phyloP scores from a whole-genome alignment of 2,329 filamentous ascomycete genomes.

The Corinectria fuckeliana region DNA sequence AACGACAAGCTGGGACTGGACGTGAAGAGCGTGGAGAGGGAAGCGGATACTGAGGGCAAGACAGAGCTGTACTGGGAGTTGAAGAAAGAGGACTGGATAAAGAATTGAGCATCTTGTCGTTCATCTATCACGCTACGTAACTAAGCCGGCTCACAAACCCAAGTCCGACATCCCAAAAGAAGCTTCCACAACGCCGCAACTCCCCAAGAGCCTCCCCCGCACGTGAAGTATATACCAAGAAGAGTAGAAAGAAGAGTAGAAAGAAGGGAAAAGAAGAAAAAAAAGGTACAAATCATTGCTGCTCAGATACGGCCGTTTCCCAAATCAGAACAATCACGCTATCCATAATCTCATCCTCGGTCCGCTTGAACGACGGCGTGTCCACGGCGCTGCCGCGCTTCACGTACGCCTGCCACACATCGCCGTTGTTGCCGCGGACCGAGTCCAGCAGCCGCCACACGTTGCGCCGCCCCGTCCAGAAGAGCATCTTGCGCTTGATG shows the following conservation, averaged over 20 bases:
- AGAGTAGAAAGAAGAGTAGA: background rate
- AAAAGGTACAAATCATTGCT: background rate
- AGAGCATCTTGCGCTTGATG: constrained; percentile 41
- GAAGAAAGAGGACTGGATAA: constrained; percentile 7
- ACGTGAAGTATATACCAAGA: background rate
- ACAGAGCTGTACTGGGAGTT: constrained; percentile 17
- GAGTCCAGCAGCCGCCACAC: constrained; percentile 53
- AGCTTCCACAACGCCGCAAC: constrained; percentile 9
- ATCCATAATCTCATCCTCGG: constrained; percentile 26
- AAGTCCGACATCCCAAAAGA: constrained; percentile 6
- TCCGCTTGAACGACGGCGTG: constrained; percentile 24
- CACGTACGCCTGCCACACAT: constrained; percentile 56
- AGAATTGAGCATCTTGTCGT: constrained; percentile 14
- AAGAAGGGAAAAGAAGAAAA: background rate
- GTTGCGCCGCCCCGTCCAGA: constrained; percentile 45
- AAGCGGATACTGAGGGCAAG: constrained; percentile 1
- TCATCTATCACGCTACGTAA: constrained; percentile 6
- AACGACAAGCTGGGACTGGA: constrained; percentile 3
- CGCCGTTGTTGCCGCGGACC: constrained; percentile 42
- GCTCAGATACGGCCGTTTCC: constrained; percentile 28
- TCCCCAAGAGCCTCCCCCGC: background rate
- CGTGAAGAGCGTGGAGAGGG: background rate
- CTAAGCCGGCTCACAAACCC: background rate
- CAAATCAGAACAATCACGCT: constrained; percentile 39
- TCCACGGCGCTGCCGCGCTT: constrained; percentile 37